Percentiles rank a stretch among this genome's conserved stretches.
Evolutionary conservation across 441 rosid genomes (phyloP).

Genomic region (Gossypium trilobum): DNA sequence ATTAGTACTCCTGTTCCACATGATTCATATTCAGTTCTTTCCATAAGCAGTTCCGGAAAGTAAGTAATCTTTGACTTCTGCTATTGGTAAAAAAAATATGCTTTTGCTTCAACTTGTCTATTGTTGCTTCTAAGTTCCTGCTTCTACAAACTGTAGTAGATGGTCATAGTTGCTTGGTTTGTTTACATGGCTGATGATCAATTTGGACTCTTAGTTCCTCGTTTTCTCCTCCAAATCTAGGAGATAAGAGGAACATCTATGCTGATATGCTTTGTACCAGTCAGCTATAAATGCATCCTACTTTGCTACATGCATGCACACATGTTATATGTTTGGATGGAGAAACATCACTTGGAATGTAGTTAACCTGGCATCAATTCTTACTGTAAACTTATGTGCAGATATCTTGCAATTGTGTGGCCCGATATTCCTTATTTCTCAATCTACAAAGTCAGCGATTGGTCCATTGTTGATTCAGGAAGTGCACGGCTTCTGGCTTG

Average conservation of each 20-base stretch:
- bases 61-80: slow-evolving; percentile 34
- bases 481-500: slow-evolving; percentile 92
- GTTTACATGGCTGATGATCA: neutral
- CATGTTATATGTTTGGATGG: neutral
- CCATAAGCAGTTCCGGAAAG: slow-evolving; percentile 96
- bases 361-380: slow-evolving; percentile 14
- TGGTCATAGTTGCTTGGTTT: slow-evolving; percentile 12
- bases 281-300: neutral
- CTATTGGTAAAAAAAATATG: neutral
- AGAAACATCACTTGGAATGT: slow-evolving; percentile 6
- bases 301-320: neutral
- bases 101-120: slow-evolving; percentile 8
- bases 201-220: slow-evolving; percentile 1
- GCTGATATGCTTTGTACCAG: neutral
- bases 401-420: slow-evolving; percentile 94
- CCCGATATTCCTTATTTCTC: slow-evolving; percentile 94
- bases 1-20: slow-evolving; percentile 89
- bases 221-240: neutral
- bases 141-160: neutral
- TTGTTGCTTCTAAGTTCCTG: slow-evolving; percentile 12
- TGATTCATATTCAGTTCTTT: slow-evolving; percentile 92
- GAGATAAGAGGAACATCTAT: neutral
- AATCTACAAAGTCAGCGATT: slow-evolving; percentile 84
- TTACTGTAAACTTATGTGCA: slow-evolving; percentile 34
- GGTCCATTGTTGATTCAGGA: slow-evolving; percentile 96